Conservation (phyloP, 2,329 filamentous ascomycete genomes). For the Cladorrhinum sp. region DNA sequence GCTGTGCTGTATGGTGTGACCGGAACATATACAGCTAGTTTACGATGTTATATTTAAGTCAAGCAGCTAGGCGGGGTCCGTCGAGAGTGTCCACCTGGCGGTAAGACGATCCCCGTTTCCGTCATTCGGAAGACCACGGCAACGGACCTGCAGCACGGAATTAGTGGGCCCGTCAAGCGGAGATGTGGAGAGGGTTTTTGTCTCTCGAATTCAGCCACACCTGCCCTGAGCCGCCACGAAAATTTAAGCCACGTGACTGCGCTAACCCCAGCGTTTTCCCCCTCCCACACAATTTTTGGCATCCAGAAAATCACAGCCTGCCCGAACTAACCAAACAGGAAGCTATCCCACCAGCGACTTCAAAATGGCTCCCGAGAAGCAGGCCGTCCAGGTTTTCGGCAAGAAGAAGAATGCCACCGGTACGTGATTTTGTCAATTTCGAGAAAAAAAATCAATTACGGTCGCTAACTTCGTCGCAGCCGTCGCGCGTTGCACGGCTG, state of each 20-base stretch:
- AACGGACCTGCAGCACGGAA: neutral
- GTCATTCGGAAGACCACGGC: neutral
- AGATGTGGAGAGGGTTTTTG: neutral
- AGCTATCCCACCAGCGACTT: conserved; percentile 32
- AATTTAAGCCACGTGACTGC: conserved; percentile 25
- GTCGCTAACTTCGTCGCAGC: conserved; percentile 24
- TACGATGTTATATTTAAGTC: neutral
- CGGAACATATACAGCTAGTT: too few relatives aligned
- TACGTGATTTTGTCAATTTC: conserved; percentile 40
- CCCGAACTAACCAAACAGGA: conserved; percentile 27
- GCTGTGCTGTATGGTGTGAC: neutral
- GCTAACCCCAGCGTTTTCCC: conserved; percentile 30
- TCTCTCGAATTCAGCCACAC: conserved; percentile 7
- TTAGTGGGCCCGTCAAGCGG: neutral
- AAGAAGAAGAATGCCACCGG: conserved; percentile 91
- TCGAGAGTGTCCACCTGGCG: neutral
- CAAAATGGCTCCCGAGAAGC: conserved; percentile 67
- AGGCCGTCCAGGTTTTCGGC: conserved; percentile 96
- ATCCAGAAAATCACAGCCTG: conserved; percentile 25
- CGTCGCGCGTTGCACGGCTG: conserved; percentile 30
- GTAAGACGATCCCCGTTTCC: neutral
- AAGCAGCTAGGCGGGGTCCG: neutral
- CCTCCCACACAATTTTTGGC: conserved; percentile 31
- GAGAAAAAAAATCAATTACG: conserved; percentile 8
- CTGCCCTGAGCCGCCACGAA: conserved; percentile 17